Conservation (phyloP, 495 filamentous ascomycete genomes). For the Parathielavia appendiculata region DNA sequence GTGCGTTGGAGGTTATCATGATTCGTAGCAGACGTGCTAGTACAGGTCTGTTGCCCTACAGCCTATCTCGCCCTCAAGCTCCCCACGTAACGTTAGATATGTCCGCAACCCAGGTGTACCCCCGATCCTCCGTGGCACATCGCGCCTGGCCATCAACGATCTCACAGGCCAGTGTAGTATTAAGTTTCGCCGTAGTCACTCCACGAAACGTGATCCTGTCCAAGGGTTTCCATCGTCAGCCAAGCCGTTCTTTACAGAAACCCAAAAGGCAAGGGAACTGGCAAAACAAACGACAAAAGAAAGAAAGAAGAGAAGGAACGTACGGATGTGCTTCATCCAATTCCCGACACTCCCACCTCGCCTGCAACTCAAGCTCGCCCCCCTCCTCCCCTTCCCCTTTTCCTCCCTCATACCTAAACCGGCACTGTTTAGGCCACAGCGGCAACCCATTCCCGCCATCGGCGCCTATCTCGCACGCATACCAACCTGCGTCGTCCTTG, state of each 20-base stretch:
- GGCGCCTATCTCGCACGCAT: constrained; percentile 18
- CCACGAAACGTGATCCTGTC: constrained; percentile 26
- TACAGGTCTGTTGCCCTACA: neutral
- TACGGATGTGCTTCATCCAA: constrained; percentile 27
- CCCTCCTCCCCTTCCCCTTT: neutral
- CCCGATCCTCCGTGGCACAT: constrained; percentile 13
- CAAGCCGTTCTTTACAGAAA: no score
- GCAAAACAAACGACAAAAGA: neutral
- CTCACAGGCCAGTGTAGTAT: constrained; percentile 13
- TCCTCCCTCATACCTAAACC: constrained; percentile 19
- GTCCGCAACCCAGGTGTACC: constrained; percentile 8
- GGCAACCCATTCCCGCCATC: constrained; percentile 19
- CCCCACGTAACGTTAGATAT: constrained; percentile 17
- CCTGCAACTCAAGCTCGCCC: constrained; percentile 21
- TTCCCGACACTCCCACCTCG: constrained; percentile 30
- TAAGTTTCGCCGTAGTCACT: constrained; percentile 20
- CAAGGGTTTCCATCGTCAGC: neutral
- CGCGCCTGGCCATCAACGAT: neutral
- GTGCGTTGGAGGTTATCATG: no score
- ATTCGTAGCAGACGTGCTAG: no score
- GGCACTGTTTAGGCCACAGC: constrained; percentile 26
- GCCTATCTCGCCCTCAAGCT: no score
- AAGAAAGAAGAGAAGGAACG: constrained; percentile 10
- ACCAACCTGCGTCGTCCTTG: constrained; percentile 16
- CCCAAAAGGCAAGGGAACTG: no score